Conservation (phyloP, 1,284 basidiomycete genomes). For the Rhizopogon parksii region DNA sequence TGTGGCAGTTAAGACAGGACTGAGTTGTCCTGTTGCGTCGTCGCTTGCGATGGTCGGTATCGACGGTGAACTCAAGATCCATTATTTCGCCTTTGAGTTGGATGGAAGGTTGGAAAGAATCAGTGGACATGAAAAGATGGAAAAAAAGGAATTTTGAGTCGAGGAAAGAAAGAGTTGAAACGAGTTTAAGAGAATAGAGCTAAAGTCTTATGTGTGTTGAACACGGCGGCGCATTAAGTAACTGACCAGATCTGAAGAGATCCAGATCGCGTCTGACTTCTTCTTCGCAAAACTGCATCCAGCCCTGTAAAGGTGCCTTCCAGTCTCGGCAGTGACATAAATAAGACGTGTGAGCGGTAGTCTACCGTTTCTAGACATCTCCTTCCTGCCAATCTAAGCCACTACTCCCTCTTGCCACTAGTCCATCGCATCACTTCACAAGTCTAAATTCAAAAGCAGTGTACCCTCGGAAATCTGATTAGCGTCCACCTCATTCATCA, state of each 20-base stretch:
- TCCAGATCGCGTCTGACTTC: conserved; percentile 32
- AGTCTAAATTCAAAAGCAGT: conserved; percentile 33
- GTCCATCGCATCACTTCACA: conserved; percentile 9
- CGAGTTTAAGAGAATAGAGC: conserved; percentile 16
- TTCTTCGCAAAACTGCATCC: conserved; percentile 28
- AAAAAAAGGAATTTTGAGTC: conserved; percentile 3
- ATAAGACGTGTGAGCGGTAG: conserved; percentile 29
- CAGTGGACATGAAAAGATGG: conserved; percentile 27
- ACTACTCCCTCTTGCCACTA: background rate
- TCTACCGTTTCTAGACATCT: conserved; percentile 14
- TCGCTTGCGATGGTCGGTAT: conserved; percentile 63
- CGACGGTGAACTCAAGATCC: conserved; percentile 61
- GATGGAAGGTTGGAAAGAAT: conserved; percentile 27
- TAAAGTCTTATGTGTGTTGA: background rate
- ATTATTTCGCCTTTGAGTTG: conserved; percentile 61
- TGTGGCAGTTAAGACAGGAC: conserved; percentile 86
- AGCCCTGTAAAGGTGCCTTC: conserved; percentile 29
- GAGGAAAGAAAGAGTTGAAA: conserved; percentile 26
- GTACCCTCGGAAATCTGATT: conserved; percentile 32
- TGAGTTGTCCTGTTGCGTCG: conserved; percentile 85
- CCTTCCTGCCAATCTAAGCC: conserved; percentile 14
- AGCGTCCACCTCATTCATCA: conserved; percentile 13
- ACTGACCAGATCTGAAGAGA: conserved; percentile 22
- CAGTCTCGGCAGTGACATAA: conserved; percentile 32
- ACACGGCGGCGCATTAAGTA: conserved; percentile 29